phyloP scores from a whole-genome alignment of 2,329 filamentous ascomycete genomes.

The Pseudophaeomoniella oleicola region DNA sequence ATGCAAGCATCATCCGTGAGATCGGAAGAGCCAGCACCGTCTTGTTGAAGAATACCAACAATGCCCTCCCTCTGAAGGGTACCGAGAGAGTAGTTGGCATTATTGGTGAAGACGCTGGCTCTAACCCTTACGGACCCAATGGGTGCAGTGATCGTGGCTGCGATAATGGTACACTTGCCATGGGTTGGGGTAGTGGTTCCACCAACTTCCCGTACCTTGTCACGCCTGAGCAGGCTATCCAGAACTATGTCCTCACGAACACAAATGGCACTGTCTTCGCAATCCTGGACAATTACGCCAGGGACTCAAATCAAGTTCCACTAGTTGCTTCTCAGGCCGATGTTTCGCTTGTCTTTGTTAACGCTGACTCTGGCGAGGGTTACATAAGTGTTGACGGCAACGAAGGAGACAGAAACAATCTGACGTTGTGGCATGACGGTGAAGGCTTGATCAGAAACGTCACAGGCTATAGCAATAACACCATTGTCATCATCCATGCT shows the following conservation, averaged over 20 bases:
- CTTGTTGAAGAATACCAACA: conserved; percentile 67
- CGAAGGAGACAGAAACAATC: conserved; percentile 76
- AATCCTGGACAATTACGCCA: conserved; percentile 44
- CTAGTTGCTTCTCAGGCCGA: conserved; percentile 36
- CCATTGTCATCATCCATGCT: conserved; percentile 81
- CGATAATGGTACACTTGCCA: conserved; percentile 44
- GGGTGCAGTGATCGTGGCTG: conserved; percentile 57
- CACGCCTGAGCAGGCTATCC: conserved; percentile 47
- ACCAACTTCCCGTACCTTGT: conserved; percentile 48
- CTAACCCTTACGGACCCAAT: conserved; percentile 62
- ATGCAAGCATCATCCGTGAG: conserved; percentile 58
- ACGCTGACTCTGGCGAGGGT: conserved; percentile 73
- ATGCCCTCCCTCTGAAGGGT: conserved; percentile 55
- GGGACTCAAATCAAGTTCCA: conserved; percentile 28
- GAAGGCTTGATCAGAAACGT: conserved; percentile 72
- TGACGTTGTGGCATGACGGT: conserved; percentile 76
- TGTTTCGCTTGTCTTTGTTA: conserved; percentile 69
- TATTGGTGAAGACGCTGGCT: conserved; percentile 70
- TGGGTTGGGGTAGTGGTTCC: conserved; percentile 49
- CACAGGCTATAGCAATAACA: conserved; percentile 66
- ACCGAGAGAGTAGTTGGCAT: conserved; percentile 62
- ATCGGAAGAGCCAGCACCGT: conserved; percentile 70
- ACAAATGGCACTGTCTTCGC: conserved; percentile 49
- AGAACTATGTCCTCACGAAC: conserved; percentile 49
- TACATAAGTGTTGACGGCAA: conserved; percentile 53